Evolutionary conservation across 495 filamentous ascomycete genomes (phyloP).

Genomic region (Penicillium paradoxum): DNA sequence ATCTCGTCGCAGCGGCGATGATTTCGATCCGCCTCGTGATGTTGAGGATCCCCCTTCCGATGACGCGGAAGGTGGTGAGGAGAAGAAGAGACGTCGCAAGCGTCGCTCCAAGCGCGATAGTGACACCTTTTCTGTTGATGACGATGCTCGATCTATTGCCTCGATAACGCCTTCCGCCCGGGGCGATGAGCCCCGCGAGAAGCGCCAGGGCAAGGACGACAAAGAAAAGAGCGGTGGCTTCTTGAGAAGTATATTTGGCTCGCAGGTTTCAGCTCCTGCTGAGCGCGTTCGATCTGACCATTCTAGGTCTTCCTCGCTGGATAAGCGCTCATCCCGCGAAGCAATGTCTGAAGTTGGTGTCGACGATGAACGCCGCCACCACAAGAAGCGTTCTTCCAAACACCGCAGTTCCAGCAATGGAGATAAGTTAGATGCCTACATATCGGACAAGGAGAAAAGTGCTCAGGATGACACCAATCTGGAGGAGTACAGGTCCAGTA

Average conservation of each 20-base stretch:
- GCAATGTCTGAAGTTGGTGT: conserved; percentile 35
- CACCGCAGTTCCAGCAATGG: conserved; percentile 34
- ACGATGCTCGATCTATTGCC: conserved; percentile 7
- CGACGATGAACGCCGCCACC: conserved; percentile 39
- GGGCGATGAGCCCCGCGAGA: conserved; percentile 27
- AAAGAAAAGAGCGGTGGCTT: conserved; percentile 34
- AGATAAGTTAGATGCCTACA: conserved; percentile 22
- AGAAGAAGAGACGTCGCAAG: conserved; percentile 19
- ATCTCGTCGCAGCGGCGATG: conserved; percentile 18
- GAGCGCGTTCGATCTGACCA: conserved; percentile 26
- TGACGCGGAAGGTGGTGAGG: conserved; percentile 12
- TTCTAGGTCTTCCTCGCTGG: conserved; percentile 27
- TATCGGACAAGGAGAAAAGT: conserved; percentile 19
- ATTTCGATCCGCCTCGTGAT: conserved; percentile 17
- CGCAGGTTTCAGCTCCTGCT: conserved; percentile 30
- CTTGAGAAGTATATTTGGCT: conserved; percentile 37
- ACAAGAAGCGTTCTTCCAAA: conserved; percentile 40
- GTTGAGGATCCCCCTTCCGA: not conserved
- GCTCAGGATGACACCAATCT: conserved; percentile 28
- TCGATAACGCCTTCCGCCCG: conserved; percentile 34
- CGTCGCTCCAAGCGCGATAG: conserved; percentile 11
- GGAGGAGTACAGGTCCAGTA: conserved; percentile 34
- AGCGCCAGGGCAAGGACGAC: conserved; percentile 26
- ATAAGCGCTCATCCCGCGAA: conserved; percentile 34
- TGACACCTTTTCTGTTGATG: conserved; percentile 1